Evolutionary conservation across 768 basidiomycete genomes (phyloP).

Genomic region (Suillus ampliporus): DNA sequence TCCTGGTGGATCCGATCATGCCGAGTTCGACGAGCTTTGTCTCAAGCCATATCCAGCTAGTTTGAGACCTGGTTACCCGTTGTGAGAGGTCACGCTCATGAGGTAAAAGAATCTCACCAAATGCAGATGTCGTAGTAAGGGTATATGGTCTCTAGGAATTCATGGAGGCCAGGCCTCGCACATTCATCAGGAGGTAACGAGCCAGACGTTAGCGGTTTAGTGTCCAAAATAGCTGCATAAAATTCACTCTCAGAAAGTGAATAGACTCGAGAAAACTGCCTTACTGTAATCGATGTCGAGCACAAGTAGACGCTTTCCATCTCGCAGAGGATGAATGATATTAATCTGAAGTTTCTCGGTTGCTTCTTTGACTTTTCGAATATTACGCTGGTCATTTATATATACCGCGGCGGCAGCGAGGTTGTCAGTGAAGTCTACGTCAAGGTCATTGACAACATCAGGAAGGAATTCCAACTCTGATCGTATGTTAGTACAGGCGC

Average conservation of each 20-base stretch:
- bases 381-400: constrained; percentile 79
- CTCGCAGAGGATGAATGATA: constrained; percentile 76
- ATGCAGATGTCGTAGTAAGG: constrained; percentile 89
- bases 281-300: constrained; percentile 90
- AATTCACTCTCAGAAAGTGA: constrained; percentile 13
- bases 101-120: constrained; percentile 53
- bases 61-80: constrained; percentile 66
- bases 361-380: constrained; percentile 78
- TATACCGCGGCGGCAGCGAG: constrained; percentile 62
- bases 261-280: constrained; percentile 17
- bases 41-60: constrained; percentile 90
- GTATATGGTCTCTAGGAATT: constrained; percentile 81
- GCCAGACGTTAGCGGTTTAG: constrained; percentile 83
- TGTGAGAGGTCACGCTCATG: neutral
- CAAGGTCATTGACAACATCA: constrained; percentile 80
- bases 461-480: constrained; percentile 69
- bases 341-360: constrained; percentile 67
- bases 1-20: constrained; percentile 73
- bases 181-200: constrained; percentile 82
- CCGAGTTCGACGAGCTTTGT: constrained; percentile 86
- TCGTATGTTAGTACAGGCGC: neutral
- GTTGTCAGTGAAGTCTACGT: constrained; percentile 76
- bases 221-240: constrained; percentile 75
- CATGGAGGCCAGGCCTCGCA: constrained; percentile 81
- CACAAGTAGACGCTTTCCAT: constrained; percentile 81